These are phyloP conservation scores for Hanseniaspora sp. DNA, from an alignment of 1,139 yeast species.

Conservation along the genomic window DNA sequence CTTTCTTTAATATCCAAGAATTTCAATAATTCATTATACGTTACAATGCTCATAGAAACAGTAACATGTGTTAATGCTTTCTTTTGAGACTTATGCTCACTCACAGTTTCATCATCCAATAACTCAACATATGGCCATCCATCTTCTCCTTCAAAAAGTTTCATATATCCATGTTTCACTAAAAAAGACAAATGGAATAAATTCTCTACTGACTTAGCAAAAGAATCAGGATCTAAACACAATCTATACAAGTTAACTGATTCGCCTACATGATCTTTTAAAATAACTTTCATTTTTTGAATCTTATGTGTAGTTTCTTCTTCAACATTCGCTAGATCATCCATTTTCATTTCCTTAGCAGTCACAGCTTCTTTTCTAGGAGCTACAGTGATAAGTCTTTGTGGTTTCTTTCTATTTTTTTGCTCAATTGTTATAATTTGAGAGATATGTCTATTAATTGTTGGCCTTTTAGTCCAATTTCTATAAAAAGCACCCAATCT, in stretches of 20 bases:
- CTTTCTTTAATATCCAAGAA: constrained; percentile 43
- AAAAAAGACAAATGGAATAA: constrained; percentile 72
- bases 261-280: constrained; percentile 30
- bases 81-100: constrained; percentile 27
- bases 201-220: constrained; percentile 71
- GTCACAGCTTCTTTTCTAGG: constrained; percentile 37
- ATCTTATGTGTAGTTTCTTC: constrained; percentile 51
- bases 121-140: constrained; percentile 39
- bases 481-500: constrained; percentile 47
- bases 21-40: constrained; percentile 50
- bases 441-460: constrained; percentile 48
- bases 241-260: constrained; percentile 53
- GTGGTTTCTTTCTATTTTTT: constrained; percentile 33
- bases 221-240: constrained; percentile 64
- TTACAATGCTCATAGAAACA: constrained; percentile 52
- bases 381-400: constrained; percentile 37
- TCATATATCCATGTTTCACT: constrained; percentile 58
- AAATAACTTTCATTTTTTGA: constrained; percentile 38
- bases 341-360: constrained; percentile 44
- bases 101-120: constrained; percentile 22
- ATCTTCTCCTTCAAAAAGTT: constrained; percentile 40
- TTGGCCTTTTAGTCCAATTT: constrained; percentile 39
- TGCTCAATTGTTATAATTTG: constrained; percentile 66
- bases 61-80: constrained; percentile 48
- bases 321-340: constrained; percentile 37